Percentiles rank a stretch among this genome's conserved stretches.
Evolutionary conservation across 2,329 filamentous ascomycete genomes (phyloP).

Genomic region (Spiromastix sp.): DNA sequence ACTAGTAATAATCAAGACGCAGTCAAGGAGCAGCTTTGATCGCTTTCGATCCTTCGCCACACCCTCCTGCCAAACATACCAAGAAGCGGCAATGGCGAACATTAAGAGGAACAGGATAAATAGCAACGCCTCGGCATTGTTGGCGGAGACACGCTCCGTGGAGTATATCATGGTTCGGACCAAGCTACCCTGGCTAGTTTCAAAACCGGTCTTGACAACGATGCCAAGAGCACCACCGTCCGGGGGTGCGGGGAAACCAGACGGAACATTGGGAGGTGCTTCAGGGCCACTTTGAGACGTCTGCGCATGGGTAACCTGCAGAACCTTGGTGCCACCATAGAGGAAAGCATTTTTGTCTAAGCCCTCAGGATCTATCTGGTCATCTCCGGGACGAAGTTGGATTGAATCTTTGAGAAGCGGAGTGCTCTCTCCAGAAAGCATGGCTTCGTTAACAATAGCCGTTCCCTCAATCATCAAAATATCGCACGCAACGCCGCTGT

Average conservation of each 20-base stretch:
- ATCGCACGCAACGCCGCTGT: slow-evolving; percentile 92
- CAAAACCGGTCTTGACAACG: slow-evolving; percentile 94
- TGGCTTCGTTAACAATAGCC: slow-evolving; percentile 97
- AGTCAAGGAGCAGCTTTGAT: slow-evolving; percentile 93
- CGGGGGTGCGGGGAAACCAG: slow-evolving; percentile 72
- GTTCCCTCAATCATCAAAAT: slow-evolving; percentile 92
- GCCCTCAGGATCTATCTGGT: slow-evolving; percentile 72
- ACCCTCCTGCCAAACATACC: slow-evolving; percentile 98
- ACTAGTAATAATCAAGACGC: slow-evolving; percentile 92
- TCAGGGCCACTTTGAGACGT: slow-evolving; percentile 53
- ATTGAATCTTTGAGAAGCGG: slow-evolving; percentile 93
- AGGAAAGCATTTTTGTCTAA: slow-evolving; percentile 95
- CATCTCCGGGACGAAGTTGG: slow-evolving; percentile 75
- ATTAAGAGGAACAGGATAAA: slow-evolving; percentile 96
- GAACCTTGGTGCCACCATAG: slow-evolving; percentile 93
- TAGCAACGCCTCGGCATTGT: slow-evolving; percentile 89
- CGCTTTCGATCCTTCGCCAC: slow-evolving; percentile 90
- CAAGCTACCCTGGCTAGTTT: slow-evolving; percentile 94
- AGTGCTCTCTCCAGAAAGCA: slow-evolving; percentile 97
- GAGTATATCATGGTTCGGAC: slow-evolving; percentile 99
- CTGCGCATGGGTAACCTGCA: slow-evolving; percentile 86
- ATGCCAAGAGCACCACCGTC: slow-evolving; percentile 91
- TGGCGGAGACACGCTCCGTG: slow-evolving; percentile 95
- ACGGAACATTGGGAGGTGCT: slow-evolving; percentile 52
- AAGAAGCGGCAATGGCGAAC: slow-evolving; percentile 93